Evolutionary conservation across 257 asterid genomes (phyloP), one percentile per base, ranked within the genome.

Genomic region (Penstemon eatonii): DNA sequence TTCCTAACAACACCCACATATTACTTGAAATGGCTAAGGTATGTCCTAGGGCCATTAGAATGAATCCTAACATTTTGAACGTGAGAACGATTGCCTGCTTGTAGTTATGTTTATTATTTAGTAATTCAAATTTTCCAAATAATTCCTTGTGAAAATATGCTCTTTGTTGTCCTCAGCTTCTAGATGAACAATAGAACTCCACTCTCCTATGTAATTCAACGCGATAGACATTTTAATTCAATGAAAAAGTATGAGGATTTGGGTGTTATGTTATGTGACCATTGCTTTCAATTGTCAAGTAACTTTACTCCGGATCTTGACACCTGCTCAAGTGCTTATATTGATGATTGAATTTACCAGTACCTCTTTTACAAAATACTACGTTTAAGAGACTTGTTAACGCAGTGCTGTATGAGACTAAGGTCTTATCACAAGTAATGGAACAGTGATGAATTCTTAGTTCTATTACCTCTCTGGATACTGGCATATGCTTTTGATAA

Each of bases 1-100:
- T 94, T 81, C 99, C 99, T 38, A 84, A 86, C 84, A 94, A 91
- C 72, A 62, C 82, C 62, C 97, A 91, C 81, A 66, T 94, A 67
- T 78, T 94, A 76, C 95, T 94, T 62, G 99, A 94, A 84, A 91
- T 90, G 92, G 97, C 97, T 51, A 94, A 94, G 99, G 99, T 93
- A 71, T 76, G 83, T 78, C 62, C 47, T 46, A 10, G 49, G 54
- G 51, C 61, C 64, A 50, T 25, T 33, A 25, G 38, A 10, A 11
- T 39, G 53, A 71, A 66, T 57, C 39, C 66, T n/a, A 47, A 49
- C 56, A 60, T 73, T 41, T 65, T 44, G 46, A 69, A 36, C 56
- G 50, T 63, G 60, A 53, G 55, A 41, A 40, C 12, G 12, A 53
- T 62, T 37, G 11, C 8, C 54, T 47, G 59, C 60, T 43, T 50